phyloP scores from a whole-genome alignment of 169 alveolate genomes.

The Plasmodium yoelii region DNA sequence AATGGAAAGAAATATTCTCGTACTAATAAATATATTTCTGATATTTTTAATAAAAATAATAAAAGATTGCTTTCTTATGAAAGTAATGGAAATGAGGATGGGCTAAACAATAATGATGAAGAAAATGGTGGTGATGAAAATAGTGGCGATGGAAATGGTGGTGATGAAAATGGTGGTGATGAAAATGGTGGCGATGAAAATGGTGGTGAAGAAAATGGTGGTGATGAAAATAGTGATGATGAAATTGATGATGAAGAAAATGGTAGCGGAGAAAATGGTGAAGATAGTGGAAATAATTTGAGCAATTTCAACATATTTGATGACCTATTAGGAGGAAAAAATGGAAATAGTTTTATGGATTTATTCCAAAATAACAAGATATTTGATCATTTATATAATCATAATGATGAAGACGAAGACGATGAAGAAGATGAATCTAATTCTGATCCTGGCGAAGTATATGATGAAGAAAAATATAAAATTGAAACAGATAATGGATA shows the following conservation, averaged over 20 bases:
- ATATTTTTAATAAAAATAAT: slow-evolving; percentile 56
- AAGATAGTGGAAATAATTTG: slow-evolving; percentile 8
- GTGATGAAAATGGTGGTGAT: not conserved
- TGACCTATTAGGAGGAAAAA: slow-evolving; percentile 31
- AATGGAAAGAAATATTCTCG: slow-evolving; percentile 72
- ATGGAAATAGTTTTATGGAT: slow-evolving; percentile 42
- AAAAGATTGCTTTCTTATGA: slow-evolving; percentile 42
- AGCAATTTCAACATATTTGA: slow-evolving; percentile 46
- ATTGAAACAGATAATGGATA: slow-evolving; percentile 22
- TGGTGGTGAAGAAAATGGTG: not conserved
- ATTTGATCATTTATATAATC: slow-evolving; percentile 38
- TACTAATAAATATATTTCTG: slow-evolving; percentile 26
- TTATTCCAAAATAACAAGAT: slow-evolving; percentile 37
- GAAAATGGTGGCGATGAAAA: slow-evolving; percentile 2
- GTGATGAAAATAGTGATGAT: not conserved
- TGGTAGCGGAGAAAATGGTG: not conserved
- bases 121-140: not conserved
- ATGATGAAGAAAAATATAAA: slow-evolving; percentile 48
- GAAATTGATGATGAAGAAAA: not conserved
- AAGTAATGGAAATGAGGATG: not conserved
- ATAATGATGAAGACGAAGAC: slow-evolving; percentile 23
- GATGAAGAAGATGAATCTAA: not conserved
- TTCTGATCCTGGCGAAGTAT: slow-evolving; percentile 11
- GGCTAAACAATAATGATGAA: not conserved
- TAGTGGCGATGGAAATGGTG: not conserved